These are phyloP conservation scores for Fusarium domesticum DNA, from an alignment of 2,329 filamentous ascomycete genomes.

Conservation along the genomic window DNA sequence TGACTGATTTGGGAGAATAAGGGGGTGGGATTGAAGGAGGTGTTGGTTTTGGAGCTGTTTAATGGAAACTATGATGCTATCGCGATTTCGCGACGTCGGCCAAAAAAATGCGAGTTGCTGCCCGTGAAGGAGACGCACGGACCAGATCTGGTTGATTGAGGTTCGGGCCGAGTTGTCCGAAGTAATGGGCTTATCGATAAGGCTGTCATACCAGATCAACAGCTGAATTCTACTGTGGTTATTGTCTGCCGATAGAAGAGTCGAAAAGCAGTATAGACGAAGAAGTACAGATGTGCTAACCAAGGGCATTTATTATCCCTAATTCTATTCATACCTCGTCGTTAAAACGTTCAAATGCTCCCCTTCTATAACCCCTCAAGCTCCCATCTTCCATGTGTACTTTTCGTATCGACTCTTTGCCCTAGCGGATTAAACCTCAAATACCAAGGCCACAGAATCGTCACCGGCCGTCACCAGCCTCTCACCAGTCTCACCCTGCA, in stretches of 20 bases:
- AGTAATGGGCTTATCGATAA: constrained; percentile 25
- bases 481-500: constrained; percentile 72
- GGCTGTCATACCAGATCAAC: neutral
- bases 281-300: no score
- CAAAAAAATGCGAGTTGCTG: constrained; percentile 25
- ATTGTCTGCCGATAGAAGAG: no score
- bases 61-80: constrained; percentile 26
- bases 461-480: constrained; percentile 87
- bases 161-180: constrained; percentile 1
- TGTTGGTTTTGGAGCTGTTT: constrained; percentile 4
- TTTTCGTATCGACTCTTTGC: constrained; percentile 1
- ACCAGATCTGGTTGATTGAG: constrained; percentile 8
- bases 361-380: constrained; percentile 7
- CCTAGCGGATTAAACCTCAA: constrained; percentile 47
- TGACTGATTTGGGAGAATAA: constrained; percentile 24
- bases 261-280: no score
- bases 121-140: constrained; percentile 9
- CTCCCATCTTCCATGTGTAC: constrained; percentile 8
- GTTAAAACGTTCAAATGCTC: constrained; percentile 17
- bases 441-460: constrained; percentile 69
- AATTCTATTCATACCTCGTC: constrained; percentile 27
- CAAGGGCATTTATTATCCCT: constrained; percentile 26
- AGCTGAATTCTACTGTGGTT: neutral
- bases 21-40: neutral
- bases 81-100: constrained; percentile 15